Conservation (phyloP, 83 land plant species). For the Larix sibirica region DNA sequence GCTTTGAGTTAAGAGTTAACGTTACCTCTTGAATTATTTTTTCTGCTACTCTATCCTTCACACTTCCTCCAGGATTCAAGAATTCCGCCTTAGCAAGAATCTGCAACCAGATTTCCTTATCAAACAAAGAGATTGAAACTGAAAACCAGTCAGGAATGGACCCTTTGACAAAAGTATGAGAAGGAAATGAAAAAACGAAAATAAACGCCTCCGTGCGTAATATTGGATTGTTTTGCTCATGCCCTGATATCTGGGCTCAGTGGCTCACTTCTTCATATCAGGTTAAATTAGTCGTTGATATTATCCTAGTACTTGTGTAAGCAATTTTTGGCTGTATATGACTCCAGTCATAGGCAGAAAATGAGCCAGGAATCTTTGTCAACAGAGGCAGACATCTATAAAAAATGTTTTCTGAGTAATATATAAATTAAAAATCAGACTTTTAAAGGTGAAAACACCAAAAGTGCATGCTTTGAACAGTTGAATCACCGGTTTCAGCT, state of each 20-base stretch:
- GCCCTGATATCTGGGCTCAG: neutral
- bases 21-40: constrained; percentile 87
- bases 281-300: neutral
- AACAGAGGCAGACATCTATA: neutral
- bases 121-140: neutral
- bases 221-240: neutral
- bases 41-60: constrained; percentile 93
- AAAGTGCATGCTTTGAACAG: neutral
- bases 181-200: constrained; percentile 6
- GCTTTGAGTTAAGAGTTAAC: neutral
- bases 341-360: neutral
- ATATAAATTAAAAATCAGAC: neutral
- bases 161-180: neutral
- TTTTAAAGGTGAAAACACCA: neutral
- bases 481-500: neutral
- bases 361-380: neutral
- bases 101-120: constrained; percentile 35
- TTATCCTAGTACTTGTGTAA: neutral
- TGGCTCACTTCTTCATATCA: neutral
- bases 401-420: neutral
- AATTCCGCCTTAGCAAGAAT: constrained; percentile 96
- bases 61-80: constrained; percentile 96
- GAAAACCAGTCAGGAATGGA: neutral
- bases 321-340: neutral
- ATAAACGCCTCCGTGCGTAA: neutral